Evolutionary conservation across 2,329 filamentous ascomycete genomes (phyloP), one percentile per base, ranked within the genome.

Genomic region (Lasiodiplodia theobromae): DNA sequence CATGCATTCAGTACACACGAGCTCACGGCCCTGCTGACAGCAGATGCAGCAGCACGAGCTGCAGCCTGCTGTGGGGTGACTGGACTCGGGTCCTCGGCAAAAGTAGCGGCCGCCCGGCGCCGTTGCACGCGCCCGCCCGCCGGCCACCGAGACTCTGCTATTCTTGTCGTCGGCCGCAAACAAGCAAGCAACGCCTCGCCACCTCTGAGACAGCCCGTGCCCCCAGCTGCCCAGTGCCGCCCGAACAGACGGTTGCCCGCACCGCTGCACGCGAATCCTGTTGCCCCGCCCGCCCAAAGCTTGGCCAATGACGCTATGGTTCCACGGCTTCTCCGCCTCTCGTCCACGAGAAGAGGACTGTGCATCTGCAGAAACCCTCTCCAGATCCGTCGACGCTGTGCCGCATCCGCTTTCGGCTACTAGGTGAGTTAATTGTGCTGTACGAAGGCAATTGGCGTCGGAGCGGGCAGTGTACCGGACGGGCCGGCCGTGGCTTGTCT

Each of bases 91-190:
- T n/a, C 31, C 10, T 25, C 28, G 10, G 37, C 31, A 21, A 14
- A 62, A 31, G 57, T 49, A 21, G 40, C 40, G 57, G 38, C 57
- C 57, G 57, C 57, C 57, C 23, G 0, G 38, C 7, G 40, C 40
- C 57, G 57, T 44, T 44, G 56, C 37, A 14, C 10, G 10, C 6
- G 37, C 56, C 12, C 8, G 37, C 12, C 5, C 34, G 2, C 37
- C 57, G 57, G 57, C 57, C 57, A 28, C 28, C 28, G 28, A 62
- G 57, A n/a, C 57, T 28, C 37, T 31, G 21, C 57, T 60, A 60
- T 60, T 60, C 21, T 47, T 60, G 54, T 10, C 28, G 23, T 18
- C 53, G 18, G 7, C 53, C 23, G 49, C 49, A 23, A 52, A 28
- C 53, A n/a, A 10, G 14, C 52, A 56, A 18, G 28, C 2, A 10